Evolutionary conservation across 805 yeast genomes (phyloP), one percentile per base, ranked within the genome.

Genomic region (Pichia ethanolica): DNA sequence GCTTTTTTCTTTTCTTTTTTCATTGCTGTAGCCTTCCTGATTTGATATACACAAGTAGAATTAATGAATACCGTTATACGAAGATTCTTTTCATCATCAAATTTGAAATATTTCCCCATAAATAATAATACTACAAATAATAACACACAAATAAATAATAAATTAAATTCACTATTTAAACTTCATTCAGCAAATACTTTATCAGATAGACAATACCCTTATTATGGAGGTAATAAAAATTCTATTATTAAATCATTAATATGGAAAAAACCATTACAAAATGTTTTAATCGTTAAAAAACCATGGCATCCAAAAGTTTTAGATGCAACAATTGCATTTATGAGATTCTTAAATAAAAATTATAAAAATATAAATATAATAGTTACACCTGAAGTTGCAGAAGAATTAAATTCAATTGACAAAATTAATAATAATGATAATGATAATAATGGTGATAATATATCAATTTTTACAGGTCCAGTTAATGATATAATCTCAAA

Each of bases 271-370:
- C 86, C 88, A 1, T 75, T 88, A 10, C 78, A 80, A 52, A 91
- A 90, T 62, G 78, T 91, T 9, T 75, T 84, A 48, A 71, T 91
- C 14, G 87, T 88, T 33, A 90, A 89, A 66, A 91, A 91, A 62
- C 96, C 96, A 1, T 80, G 86, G 82, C 79, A 87, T 45, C 64
- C 68, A 2, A 68, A 70, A 8, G 95, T 88, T 4, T 71, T 82
- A 12, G 67, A 70, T 7, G 89, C 93, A 5, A 78, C 84, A 79
- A 73, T 79, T 7, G 70, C 71, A 42, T 83, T 90, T 53, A 77
- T 89, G 20, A 66, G 72, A 6, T 83, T 80, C 58, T 55, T 89
- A 8, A 80, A 81, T 55, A 66, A 69, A 6, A 68, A 74, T 9
- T 86, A 87, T 62, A 90, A 91, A 0, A 49, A 53, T n/a, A 74